Percentiles rank a stretch among this genome's conserved stretches.
These are phyloP conservation scores for Acanthamoeba lugdunensis DNA, from an alignment of 208 protist species.

Conservation along the genomic window DNA sequence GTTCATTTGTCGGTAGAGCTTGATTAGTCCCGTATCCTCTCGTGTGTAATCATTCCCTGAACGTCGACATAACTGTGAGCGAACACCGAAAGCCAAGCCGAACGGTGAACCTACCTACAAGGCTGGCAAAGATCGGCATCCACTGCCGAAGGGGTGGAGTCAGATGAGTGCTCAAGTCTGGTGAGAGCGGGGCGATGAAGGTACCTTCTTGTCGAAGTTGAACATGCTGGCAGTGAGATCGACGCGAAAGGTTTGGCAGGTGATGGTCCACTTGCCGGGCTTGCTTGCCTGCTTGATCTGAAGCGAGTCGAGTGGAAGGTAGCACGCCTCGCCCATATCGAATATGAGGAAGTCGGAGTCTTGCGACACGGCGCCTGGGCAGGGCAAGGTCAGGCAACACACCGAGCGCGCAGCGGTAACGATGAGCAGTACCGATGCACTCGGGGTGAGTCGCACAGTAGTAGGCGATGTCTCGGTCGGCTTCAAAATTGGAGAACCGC, in stretches of 20 bases:
- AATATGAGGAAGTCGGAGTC: conserved; percentile 67
- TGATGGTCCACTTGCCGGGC: conserved; percentile 27
- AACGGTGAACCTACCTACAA: not conserved
- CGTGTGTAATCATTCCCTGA: conserved; percentile 20
- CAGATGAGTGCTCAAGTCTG: not conserved
- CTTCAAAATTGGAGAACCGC: conserved; percentile 9
- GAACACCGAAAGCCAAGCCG: not conserved
- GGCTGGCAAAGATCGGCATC: conserved; percentile 38
- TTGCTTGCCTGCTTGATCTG: not conserved
- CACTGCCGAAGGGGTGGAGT: not conserved
- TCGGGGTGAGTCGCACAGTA: not conserved
- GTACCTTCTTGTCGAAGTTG: conserved; percentile 51
- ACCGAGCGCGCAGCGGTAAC: not conserved
- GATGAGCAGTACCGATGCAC: conserved; percentile 18
- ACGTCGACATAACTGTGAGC: not conserved
- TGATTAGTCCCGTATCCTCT: not conserved
- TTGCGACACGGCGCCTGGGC: not conserved
- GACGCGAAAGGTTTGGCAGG: conserved; percentile 19
- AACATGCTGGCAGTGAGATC: conserved; percentile 8
- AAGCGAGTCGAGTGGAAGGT: conserved; percentile 28
- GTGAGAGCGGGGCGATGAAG: not conserved
- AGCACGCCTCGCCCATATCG: conserved; percentile 33
- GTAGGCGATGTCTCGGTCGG: conserved; percentile 39
- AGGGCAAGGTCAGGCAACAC: not conserved
- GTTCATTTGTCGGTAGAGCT: conserved; percentile 29